These are phyloP conservation scores for Podospora sp. DNA, from an alignment of 495 filamentous ascomycete species.

Conservation along the genomic window DNA sequence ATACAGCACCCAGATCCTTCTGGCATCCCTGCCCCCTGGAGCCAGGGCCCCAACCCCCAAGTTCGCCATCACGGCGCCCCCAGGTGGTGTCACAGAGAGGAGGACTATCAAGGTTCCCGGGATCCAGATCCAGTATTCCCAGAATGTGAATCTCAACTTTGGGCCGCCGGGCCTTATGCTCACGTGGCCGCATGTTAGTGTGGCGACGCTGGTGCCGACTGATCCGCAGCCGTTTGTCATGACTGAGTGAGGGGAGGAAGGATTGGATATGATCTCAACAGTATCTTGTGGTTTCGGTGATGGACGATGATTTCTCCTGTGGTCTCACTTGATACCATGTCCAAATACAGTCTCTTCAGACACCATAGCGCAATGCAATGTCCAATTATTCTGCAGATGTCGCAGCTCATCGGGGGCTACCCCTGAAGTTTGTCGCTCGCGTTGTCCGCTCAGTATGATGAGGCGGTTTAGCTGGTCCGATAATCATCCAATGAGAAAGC, in stretches of 20 bases:
- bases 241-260: neutral
- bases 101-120: slow-evolving; percentile 5
- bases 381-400: no score
- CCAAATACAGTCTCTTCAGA: no score
- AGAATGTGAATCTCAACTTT: slow-evolving; percentile 7
- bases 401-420: no score
- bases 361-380: no score
- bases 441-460: no score
- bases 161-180: neutral
- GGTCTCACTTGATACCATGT: no score
- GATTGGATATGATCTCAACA: no score
- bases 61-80: slow-evolving; percentile 6
- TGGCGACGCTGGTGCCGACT: slow-evolving; percentile 9
- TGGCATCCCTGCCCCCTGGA: neutral
- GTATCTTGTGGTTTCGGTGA: no score
- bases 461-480: no score
- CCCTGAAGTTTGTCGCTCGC: no score
- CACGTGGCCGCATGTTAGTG: slow-evolving; percentile 10
- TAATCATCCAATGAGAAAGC: no score
- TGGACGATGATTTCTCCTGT: no score
- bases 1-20: neutral
- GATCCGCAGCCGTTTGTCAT: slow-evolving; percentile 4
- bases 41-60: neutral
- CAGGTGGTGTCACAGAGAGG: neutral
- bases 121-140: slow-evolving; percentile 8